Conservation (phyloP, 83 land plant species). For the Picea abies region DNA sequence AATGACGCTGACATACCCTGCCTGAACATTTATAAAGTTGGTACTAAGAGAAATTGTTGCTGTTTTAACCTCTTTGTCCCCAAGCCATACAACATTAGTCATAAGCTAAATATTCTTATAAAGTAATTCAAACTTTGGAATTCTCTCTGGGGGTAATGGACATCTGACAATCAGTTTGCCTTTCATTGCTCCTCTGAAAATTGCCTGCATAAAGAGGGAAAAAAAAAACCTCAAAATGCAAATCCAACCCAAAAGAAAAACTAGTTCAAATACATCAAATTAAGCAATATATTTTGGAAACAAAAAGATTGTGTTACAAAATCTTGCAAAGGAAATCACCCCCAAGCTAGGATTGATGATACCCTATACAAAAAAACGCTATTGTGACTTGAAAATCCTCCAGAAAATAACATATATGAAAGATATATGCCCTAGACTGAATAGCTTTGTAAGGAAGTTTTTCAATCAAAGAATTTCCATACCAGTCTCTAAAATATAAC, state of each 20-base stretch:
- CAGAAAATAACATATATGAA: no score
- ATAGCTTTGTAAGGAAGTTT: no score
- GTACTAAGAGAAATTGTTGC: no score
- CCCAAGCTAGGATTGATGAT: constrained; percentile 9
- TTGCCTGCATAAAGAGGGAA: constrained; percentile 42
- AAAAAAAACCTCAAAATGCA: neutral
- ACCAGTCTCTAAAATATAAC: no score
- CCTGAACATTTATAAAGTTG: neutral
- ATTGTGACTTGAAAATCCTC: neutral
- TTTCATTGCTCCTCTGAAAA: constrained; percentile 89
- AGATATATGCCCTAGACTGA: no score
- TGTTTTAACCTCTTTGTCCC: no score
- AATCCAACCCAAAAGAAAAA: no score
- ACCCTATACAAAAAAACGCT: neutral
- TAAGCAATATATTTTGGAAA: neutral
- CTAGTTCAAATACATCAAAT: neutral
- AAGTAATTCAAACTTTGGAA: constrained; percentile 70
- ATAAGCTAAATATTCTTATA: constrained; percentile 49
- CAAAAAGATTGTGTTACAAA: neutral
- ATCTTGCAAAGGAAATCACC: neutral
- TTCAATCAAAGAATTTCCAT: no score
- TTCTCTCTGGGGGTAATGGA: constrained; percentile 73
- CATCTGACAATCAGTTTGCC: constrained; percentile 76
- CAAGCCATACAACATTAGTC: neutral
- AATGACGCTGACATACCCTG: neutral